phyloP scores from a whole-genome alignment of 805 yeast species.

The Zygoascus bituminiphila region DNA sequence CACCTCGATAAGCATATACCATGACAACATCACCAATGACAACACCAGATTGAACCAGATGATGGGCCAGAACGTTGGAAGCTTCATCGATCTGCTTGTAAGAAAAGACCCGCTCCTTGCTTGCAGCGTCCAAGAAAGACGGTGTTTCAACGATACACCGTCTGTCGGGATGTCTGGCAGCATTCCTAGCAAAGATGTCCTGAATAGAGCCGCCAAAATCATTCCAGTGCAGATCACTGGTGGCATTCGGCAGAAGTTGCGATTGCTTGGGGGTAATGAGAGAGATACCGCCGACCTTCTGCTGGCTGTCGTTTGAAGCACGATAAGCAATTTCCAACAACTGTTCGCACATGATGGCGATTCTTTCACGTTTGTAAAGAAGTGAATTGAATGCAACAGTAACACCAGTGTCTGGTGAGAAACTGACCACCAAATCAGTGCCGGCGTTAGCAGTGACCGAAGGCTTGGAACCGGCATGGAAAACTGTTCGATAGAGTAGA shows the following conservation, averaged over 20 bases:
- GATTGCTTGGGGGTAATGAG: slow-evolving; percentile 63
- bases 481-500: slow-evolving; percentile 43
- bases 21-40: slow-evolving; percentile 89
- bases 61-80: slow-evolving; percentile 87
- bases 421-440: slow-evolving; percentile 48
- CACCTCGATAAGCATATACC: slow-evolving; percentile 97
- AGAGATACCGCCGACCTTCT: slow-evolving; percentile 43
- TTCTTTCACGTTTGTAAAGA: slow-evolving; percentile 62
- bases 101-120: slow-evolving; percentile 62
- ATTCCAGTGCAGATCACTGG: slow-evolving; percentile 78
- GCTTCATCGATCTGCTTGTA: slow-evolving; percentile 87
- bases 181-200: slow-evolving; percentile 86
- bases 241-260: slow-evolving; percentile 74
- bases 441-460: slow-evolving; percentile 14
- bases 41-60: slow-evolving; percentile 72
- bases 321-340: slow-evolving; percentile 41
- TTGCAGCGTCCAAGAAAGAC: slow-evolving; percentile 37
- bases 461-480: slow-evolving; percentile 7
- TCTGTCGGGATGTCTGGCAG: slow-evolving; percentile 75
- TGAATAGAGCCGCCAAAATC: slow-evolving; percentile 93
- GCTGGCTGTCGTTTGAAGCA: slow-evolving; percentile 26
- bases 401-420: slow-evolving; percentile 29
- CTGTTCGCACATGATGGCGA: slow-evolving; percentile 65
- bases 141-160: slow-evolving; percentile 91
- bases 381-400: slow-evolving; percentile 64